Evolutionary conservation across 768 basidiomycete species (phyloP), one percentile per base, ranked within the genome.

Genomic region (Kwoniella sp.): DNA sequence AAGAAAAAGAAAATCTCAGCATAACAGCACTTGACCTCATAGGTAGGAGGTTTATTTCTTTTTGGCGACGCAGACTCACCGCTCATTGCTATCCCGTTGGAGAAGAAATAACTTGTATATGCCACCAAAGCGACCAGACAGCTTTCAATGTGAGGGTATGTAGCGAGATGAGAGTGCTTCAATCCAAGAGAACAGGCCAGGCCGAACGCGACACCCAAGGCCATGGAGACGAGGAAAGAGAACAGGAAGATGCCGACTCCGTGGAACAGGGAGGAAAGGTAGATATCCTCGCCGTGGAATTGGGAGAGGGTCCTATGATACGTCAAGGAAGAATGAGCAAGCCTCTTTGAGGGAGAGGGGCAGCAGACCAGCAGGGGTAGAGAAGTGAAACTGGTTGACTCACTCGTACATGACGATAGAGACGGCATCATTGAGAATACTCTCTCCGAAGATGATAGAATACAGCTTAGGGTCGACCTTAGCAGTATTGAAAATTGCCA

Each of bases 321-420:
- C 8, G n/a, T n/a, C n/a, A n/a, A n/a, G n/a, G n/a, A n/a, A n/a
- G n/a, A n/a, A n/a, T n/a, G n/a, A n/a, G n/a, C n/a, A n/a, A n/a
- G n/a, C n/a, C n/a, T n/a, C n/a, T n/a, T n/a, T n/a, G n/a, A n/a
- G n/a, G n/a, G n/a, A n/a, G n/a, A n/a, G n/a, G n/a, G n/a, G n/a
- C n/a, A n/a, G n/a, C n/a, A n/a, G n/a, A n/a, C n/a, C n/a, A n/a
- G 21, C 24, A 24, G 8, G 9, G 21, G 22, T 4, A 58, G 55
- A 21, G 27, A 64, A 24, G n/a, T 26, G 49, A 58, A 5, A 33
- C 19, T 33, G 9, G 13, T 33, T 15, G 8, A 44, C 93, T 84
- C 79, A 97, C 93, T 99, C 96, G 81, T 98, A 98, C 90, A 99
- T 93, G 80, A 98, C 94, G 83, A 98, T 98, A 85, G 91, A 92